These are phyloP conservation scores for Plasmodium fragile DNA, from an alignment of 169 alveolate species.

Conservation along the genomic window DNA sequence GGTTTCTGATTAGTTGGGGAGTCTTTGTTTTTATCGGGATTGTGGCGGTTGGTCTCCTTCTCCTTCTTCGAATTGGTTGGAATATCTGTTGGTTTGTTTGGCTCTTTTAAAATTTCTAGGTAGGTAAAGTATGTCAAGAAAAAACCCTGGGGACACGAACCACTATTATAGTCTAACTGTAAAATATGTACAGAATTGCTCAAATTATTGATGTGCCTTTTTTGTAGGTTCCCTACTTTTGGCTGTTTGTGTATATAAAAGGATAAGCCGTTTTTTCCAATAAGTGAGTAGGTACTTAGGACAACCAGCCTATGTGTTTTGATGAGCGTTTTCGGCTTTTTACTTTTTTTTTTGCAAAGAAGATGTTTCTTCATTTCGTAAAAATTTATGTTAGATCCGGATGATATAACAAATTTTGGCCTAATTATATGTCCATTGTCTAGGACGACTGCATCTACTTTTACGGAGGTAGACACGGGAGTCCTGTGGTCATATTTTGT, in stretches of 20 bases:
- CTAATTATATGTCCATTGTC: constrained; percentile 48
- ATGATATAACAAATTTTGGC: constrained; percentile 60
- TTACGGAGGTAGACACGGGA: neutral
- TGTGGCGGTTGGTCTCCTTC: neutral
- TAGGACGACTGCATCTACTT: constrained; percentile 24
- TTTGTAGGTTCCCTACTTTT: neutral
- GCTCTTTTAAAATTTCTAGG: constrained; percentile 24
- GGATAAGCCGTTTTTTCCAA: constrained; percentile 49
- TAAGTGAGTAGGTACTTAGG: constrained; percentile 49
- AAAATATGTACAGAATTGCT: constrained; percentile 25
- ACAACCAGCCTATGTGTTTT: constrained; percentile 35
- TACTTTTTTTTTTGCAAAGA: constrained; percentile 4
- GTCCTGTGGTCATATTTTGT: neutral
- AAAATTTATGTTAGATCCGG: constrained; percentile 59
- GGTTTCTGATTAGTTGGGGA: constrained; percentile 15
- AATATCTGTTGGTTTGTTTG: neutral
- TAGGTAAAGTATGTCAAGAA: constrained; percentile 63
- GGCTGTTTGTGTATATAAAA: constrained; percentile 58
- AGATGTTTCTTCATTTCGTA: constrained; percentile 37
- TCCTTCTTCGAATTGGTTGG: neutral
- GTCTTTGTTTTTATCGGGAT: neutral
- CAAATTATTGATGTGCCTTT: neutral
- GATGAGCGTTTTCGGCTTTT: constrained; percentile 3
- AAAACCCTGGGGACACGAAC: constrained; percentile 49
- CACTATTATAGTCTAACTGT: constrained; percentile 66